Base-by-base conservation (phyloP, 1,139 yeast genomes). In the Hanseniaspora uvarum region DNA sequence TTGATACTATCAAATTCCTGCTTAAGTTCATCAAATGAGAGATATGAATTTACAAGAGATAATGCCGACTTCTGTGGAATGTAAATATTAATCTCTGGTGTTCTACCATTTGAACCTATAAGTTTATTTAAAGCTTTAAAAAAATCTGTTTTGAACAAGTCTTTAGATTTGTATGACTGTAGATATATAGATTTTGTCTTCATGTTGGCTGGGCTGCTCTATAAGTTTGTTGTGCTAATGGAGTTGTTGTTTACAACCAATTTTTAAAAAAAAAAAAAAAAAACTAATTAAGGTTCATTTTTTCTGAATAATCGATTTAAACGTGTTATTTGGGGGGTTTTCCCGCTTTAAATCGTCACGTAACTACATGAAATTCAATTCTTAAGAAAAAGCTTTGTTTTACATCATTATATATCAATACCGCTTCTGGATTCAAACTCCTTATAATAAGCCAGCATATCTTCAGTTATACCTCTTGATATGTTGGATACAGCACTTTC, bases 391-490 rank as follows among this genome's bases (percentile, higher is more conserved):
- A 18, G 19, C n/a, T n/a, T n/a, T n/a, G n/a, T n/a, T n/a, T n/a
- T n/a, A 28, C 16, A 19, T 4, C 19, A 33, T 30, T 41, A 52
- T 16, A 52, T 16, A 21, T 30, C 52, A 7, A 53, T 30, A 24
- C 55, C 55, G 23, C 55, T 53, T 45, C 53, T 53, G 2, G 53
- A 48, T 21, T 86, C 80, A 71, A 88, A 89, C 5, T 73, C 77
- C 59, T 72, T 71, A 64, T 86, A 92, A 59, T 86, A 88, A 3
- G 74, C 77, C 45, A 88, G 65, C 96, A 89, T 87, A 34, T 86
- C 95, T 24, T 72, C 71, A 0, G 96, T 88, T 47, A 92, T 92
- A 34, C 92, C 92, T 63, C 75, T 77, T 14, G 89, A 77, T 26
- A 88, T 75, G 0, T 81, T 83, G 46, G 63, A 62, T 56, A 89